Evolutionary conservation across 2,329 filamentous ascomycete species (phyloP).

Genomic region (Colletotrichum destructivum): DNA sequence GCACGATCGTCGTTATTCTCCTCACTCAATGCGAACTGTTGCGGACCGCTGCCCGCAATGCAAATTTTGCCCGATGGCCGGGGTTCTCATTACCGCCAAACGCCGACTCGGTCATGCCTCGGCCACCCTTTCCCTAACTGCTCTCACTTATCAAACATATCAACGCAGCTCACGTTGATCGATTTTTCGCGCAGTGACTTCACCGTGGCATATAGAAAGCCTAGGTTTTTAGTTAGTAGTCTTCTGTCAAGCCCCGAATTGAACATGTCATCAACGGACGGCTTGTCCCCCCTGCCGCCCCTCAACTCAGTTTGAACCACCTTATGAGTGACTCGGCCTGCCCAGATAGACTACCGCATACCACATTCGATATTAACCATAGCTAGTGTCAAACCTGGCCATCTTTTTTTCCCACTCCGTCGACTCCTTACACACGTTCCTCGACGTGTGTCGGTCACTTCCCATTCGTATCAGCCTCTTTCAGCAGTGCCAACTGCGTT

Average conservation of each 20-base stretch:
- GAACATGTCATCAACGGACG: slow-evolving; percentile 18
- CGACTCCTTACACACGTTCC: slow-evolving; percentile 29
- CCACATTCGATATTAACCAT: slow-evolving; percentile 28
- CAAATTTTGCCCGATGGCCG: slow-evolving; percentile 1
- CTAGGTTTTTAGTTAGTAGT: slow-evolving; percentile 1
- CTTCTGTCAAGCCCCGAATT: slow-evolving; percentile 16
- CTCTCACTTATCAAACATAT: slow-evolving; percentile 23
- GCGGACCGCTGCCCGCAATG: slow-evolving; percentile 19
- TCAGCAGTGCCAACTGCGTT: slow-evolving; percentile 10
- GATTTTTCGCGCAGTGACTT: slow-evolving; percentile 18
- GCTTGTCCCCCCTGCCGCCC: not conserved
- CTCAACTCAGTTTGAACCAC: slow-evolving; percentile 8
- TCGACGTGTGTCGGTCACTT: not conserved
- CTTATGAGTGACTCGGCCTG: slow-evolving; percentile 5
- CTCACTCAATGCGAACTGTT: slow-evolving; percentile 25
- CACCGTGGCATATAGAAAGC: not conserved
- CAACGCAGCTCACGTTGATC: slow-evolving; percentile 8
- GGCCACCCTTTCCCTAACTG: not conserved
- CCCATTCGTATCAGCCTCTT: slow-evolving; percentile 25
- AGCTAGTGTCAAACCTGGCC: slow-evolving; percentile 30
- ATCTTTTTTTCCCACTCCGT: slow-evolving; percentile 24
- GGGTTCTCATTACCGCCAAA: slow-evolving; percentile 17
- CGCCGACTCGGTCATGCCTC: not conserved
- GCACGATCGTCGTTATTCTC: slow-evolving; percentile 9
- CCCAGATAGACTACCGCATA: slow-evolving; percentile 12